Base-by-base conservation (phyloP, 768 basidiomycete species). In the Lenzites betulinus region DNA sequence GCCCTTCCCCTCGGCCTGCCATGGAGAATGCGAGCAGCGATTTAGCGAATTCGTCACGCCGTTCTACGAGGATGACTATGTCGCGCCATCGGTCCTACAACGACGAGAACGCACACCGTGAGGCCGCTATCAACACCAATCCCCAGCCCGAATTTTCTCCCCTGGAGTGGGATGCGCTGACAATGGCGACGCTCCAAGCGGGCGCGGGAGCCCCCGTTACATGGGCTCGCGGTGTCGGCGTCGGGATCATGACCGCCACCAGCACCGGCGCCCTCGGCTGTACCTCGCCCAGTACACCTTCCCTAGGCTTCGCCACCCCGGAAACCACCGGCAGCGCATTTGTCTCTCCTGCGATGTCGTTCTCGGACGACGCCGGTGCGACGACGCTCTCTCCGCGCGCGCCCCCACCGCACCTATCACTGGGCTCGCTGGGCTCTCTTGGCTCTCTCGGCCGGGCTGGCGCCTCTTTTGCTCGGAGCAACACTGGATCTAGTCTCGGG, bases 281-380 rank as follows among this genome's bases (percentile, higher is more conserved):
- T 20, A 28, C 52, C 18, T 61, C 54, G 7, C 60, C 60, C 12
- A 33, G 18, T 2, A 53, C 55, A 16, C 55, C 61, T 7, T 43
- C 61, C 5, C 46, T 58, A 2, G 61, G 18, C 6, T 56, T 48
- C 44, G 47, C 48, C 1, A 39, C 54, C 3, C 54, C 60, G 4
- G 28, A n/a, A n/a, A 16, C 15, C 15, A 38, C 39, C 16, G 53
- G 47, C 13, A 54, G 47, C 49, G 42, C 54, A 16, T 50, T 49
- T 16, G 60, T 39, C 22, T 61, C 60, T 26, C 60, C 60, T 7
- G 60, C 54, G 12, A 23, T 47, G 8, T 52, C 49, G 15, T 54
- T 62, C 47, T 62, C 61, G 35, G 61, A 62, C 51, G 61, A 62
- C 41, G 56, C 61, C 1, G 61, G 61, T 15, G 51, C 51, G 51